phyloP scores from a whole-genome alignment of 73 alveolate genomes.

The Urostyla sp. region DNA sequence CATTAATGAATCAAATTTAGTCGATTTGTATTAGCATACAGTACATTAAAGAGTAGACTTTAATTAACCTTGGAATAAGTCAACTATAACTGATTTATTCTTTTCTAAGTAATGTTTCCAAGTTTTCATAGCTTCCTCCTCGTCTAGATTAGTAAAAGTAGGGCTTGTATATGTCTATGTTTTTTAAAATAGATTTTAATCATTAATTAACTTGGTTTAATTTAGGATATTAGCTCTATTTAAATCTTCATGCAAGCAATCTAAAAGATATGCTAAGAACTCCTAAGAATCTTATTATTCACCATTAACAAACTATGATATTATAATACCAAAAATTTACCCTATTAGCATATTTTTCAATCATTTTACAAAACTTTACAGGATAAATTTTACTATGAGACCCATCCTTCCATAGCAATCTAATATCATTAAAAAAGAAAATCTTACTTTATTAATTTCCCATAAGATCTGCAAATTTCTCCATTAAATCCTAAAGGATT shows the following conservation, averaged over 20 bases:
- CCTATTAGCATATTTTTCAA: conserved; percentile 75
- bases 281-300: conserved; percentile 95
- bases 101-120: conserved; percentile 52
- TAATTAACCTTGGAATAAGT: conserved; percentile 59
- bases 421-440: background rate
- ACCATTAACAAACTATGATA: conserved; percentile 72
- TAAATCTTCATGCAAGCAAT: conserved; percentile 97
- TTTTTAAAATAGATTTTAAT: too few species aligned
- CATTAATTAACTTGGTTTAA: too few species aligned
- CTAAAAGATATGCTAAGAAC: conserved; percentile 91
- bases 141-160: too few species aligned
- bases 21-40: conserved; percentile 43
- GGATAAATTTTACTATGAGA: conserved; percentile 74
- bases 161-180: too few species aligned
- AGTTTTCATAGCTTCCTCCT: conserved; percentile 54
- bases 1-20: conserved; percentile 67
- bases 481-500: conserved; percentile 86
- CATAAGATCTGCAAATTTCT: conserved; percentile 59
- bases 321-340: background rate
- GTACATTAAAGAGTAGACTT: conserved; percentile 51
- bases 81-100: conserved; percentile 60
- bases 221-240: conserved; percentile 75
- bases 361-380: conserved; percentile 53
- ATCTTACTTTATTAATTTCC: conserved; percentile 51
- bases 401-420: conserved; percentile 52